Base-by-base conservation (phyloP, 1,284 basidiomycete species). In the Hypsizygus ulmarius region DNA sequence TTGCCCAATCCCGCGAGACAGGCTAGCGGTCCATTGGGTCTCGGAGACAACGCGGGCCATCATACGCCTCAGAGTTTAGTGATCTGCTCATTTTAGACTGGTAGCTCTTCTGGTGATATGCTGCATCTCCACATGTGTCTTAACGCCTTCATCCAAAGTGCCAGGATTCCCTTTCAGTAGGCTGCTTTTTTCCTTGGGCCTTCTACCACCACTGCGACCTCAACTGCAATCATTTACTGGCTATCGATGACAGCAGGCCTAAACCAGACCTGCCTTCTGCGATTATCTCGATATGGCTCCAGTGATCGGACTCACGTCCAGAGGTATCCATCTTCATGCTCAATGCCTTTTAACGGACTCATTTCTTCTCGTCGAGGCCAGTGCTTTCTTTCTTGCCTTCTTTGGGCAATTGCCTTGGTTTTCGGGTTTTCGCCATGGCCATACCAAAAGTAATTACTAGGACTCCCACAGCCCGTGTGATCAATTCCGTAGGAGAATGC, bases 401-500 rank as follows among this genome's bases (percentile, higher is more conserved):
- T 51, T 47, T 47, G 19, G 45, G 43, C 32, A 14, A 46, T 35
- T 27, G 29, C 27, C 39, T 43, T 34, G 28, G 16, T 27, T 43
- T 47, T 14, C 43, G 46, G 45, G 25, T 14, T 18, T 37, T 21
- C 21, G 43, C 3, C 36, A 15, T 46, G 37, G 29, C n/a, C 49
- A 25, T 48, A 39, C 40, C 41, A 54, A 30, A 46, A 29, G 30
- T 41, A 15, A 35, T 28, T 34, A 48, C 45, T 49, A 45, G 14
- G 39, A 19, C 39, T 45, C 49, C 46, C 45, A 45, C 49, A 49
- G 36, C 36, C 29, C 36, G 5, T 32, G 9, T 11, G 9, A 37
- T 15, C 30, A n/a, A n/a, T n/a, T n/a, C n/a, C n/a, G 39, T 27
- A 9, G 40, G 35, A 37, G 33, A 35, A 14, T 30, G 33, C 25